Evolutionary conservation across 2,329 filamentous ascomycete genomes (phyloP).

Genomic region (Aspergillus pseudoviridinutans): DNA sequence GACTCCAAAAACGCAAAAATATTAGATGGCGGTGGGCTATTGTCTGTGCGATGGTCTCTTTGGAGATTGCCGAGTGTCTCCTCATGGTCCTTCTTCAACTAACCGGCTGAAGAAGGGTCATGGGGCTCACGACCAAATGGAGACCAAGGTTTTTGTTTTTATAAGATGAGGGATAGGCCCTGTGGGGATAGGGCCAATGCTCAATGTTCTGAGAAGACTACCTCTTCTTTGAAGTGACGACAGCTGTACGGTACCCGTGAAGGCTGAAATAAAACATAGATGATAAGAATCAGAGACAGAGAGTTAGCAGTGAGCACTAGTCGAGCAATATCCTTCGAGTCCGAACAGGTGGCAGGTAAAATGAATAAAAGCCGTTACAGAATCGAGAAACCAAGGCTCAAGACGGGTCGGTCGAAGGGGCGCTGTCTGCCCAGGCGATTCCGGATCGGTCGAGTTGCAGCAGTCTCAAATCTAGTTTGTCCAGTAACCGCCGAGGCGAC

Average conservation of each 20-base stretch:
- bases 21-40: neutral
- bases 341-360: neutral
- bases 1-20: neutral
- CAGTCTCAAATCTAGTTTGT: conserved; percentile 8
- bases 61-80: neutral
- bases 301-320: neutral
- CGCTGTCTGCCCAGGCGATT: neutral
- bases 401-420: neutral
- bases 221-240: too few relatives aligned
- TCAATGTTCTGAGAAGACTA: neutral
- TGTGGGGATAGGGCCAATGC: neutral
- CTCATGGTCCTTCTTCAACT: neutral
- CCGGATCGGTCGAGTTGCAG: conserved; percentile 19
- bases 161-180: neutral
- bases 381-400: neutral
- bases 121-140: neutral
- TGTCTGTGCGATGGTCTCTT: neutral
- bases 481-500: neutral
- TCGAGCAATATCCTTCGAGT: neutral
- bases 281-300: neutral
- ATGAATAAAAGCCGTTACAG: neutral
- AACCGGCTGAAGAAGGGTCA: neutral
- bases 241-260: too few relatives aligned
- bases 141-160: neutral
- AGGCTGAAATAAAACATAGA: neutral